Base-by-base conservation (phyloP, 2,329 filamentous ascomycete genomes). In the Ilyonectria destructans region DNA sequence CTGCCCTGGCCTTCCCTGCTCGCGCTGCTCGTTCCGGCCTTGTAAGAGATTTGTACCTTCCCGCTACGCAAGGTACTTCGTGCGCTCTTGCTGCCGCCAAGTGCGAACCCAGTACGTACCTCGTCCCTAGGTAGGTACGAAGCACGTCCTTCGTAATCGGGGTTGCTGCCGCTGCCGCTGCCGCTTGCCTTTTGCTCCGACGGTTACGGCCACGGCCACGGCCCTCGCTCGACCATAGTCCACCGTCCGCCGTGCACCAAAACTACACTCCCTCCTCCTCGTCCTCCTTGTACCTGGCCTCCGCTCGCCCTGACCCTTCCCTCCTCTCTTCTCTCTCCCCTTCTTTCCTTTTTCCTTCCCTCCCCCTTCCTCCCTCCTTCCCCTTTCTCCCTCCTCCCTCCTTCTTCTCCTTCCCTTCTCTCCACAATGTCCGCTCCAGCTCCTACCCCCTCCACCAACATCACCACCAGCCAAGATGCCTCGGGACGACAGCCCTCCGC, bases 401-500 rank as follows among this genome's bases (percentile, higher is more conserved):
- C 73, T 57, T 52, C 62, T 71, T 71, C 67, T 68, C 69, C 65
- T 74, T 70, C 69, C 73, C 66, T 71, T 78, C 62, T 69, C 73
- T 78, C 79, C 77, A 81, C 74, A 78, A 81, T 81, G 80, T 77
- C 74, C 68, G 71, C 70, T 46, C 73, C 73, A 69, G 65, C 73
- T 58, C 69, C 72, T 65, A 59, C 75, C 72, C 58, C 76, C 67
- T 70, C 74, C 69, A 70, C 70, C 65, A 76, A 76, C 73, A 75
- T 69, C 71, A 76, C 73, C 73, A 67, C 74, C 71, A 74, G 77
- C 76, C 83, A 87, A 82, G 83, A 90, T 90, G 88, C 86, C 87
- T 85, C 87, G 88, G 81, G 87, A 89, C 82, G 85, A 89, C 84
- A 89, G 87, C 82, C 88, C 88, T 64, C 88, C 88, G 76, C 88